Evolutionary conservation across 2,329 filamentous ascomycete genomes (phyloP).

Genomic region (Sporothrix pseudoabietina): DNA sequence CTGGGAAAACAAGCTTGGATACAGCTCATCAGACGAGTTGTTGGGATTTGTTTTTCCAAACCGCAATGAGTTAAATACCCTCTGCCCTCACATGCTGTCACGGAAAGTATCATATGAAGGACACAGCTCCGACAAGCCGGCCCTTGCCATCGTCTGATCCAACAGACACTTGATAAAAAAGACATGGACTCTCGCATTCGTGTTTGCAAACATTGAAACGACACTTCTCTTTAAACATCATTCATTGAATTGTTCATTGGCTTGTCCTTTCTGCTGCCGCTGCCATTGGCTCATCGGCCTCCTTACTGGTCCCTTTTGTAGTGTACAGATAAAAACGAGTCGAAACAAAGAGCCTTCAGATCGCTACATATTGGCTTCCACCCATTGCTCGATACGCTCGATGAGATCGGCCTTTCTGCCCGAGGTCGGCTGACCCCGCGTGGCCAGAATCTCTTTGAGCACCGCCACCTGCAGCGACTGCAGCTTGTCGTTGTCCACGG

Average conservation of each 20-base stretch:
- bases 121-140: not conserved
- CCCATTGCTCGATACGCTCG: constrained; percentile 60
- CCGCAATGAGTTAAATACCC: too few relatives aligned
- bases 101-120: not conserved
- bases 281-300: not conserved
- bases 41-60: too few relatives aligned
- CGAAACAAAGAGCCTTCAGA: not conserved
- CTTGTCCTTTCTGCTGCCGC: not conserved
- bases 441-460: constrained; percentile 53
- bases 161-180: not conserved
- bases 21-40: too few relatives aligned
- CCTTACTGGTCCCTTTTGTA: not conserved
- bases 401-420: constrained; percentile 59
- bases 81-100: not conserved
- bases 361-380: constrained; percentile 49
- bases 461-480: constrained; percentile 58
- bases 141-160: not conserved
- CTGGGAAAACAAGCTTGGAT: not conserved
- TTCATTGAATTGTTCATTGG: not conserved
- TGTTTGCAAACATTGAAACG: not conserved
- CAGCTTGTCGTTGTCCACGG: constrained; percentile 51
- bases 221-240: not conserved
- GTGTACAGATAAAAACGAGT: not conserved
- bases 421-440: constrained; percentile 51
- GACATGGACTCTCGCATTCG: not conserved